Evolutionary conservation across 306 rosid genomes (phyloP).

Genomic region (Lithocarpus polystachyus): DNA sequence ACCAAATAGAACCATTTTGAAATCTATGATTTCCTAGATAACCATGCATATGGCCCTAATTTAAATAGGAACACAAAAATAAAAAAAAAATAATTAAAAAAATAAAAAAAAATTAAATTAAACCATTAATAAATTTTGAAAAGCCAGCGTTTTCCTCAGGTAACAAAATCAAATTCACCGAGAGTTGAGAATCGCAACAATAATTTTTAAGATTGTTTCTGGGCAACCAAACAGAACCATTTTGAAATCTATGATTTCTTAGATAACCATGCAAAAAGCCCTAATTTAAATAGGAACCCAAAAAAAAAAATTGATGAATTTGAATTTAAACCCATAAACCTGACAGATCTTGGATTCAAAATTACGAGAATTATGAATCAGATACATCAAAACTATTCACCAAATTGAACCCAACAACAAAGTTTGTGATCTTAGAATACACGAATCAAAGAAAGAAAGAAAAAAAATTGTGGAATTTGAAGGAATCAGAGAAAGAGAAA

Average conservation of each 20-base stretch:
- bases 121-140: too few species aligned
- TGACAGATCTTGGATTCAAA: not conserved
- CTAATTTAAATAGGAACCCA: not conserved
- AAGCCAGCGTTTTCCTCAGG: too few species aligned
- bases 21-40: too few species aligned
- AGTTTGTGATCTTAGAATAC: not conserved
- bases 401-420: not conserved
- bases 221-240: too few species aligned
- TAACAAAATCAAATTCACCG: too few species aligned
- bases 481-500: not conserved
- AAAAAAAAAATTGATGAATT: not conserved
- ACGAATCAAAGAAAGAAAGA: not conserved
- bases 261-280: too few species aligned
- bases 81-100: not conserved
- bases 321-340: not conserved
- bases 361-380: not conserved
- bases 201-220: too few species aligned
- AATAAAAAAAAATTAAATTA: not conserved
- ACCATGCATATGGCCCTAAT: not conserved
- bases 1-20: too few species aligned
- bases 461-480: not conserved
- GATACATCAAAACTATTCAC: not conserved
- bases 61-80: not conserved
- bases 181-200: too few species aligned
- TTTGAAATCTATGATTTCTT: too few species aligned